Evolutionary conservation across 1,284 basidiomycete species (phyloP), one percentile per base, ranked within the genome.

Genomic region (Ustilago bromivora): DNA sequence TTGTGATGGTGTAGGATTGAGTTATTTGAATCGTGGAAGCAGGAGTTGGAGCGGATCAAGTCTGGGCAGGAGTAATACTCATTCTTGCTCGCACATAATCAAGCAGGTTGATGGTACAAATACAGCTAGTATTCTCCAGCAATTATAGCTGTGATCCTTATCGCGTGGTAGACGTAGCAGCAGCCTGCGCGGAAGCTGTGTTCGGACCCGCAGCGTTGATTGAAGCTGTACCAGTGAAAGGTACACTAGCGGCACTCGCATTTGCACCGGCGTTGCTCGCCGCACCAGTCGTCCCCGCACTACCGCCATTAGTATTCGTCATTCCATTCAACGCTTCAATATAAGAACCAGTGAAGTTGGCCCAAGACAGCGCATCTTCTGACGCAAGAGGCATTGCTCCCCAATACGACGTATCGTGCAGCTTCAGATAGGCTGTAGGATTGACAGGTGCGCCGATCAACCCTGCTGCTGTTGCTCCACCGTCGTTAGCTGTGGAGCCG

Each of bases 21-120:
- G 55, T 53, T 79, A 7, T 82, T 80, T 71, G 74, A 81, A 40
- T 61, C 59, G 32, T 82, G 81, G 81, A 81, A 82, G 63, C 64
- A 73, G 31, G 40, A 78, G 32, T 49, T 82, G 41, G 80, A 82
- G 52, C 64, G 79, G 31, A 82, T 82, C 65, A 82, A 82, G 59
- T 55, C 64, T 7, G 75, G 75, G 13, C 31, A 77, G 34, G 71
- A 73, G 34, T 77, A 64, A 61, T 4, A 8, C 34, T 17, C 40
- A 43, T 38, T 52, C 31, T n/a, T 12, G 31, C 34, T 38, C 15
- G 32, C 19, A 58, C 54, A 41, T 12, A 41, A 43, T 15, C 13
- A 43, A 10, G 19, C 23, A 15, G 15, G 17, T 11, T 11, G 54
- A 5, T 32, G 43, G 53, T 70, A 64, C 35, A 60, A 64, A 52